These are phyloP conservation scores for Geosmithia flava DNA, from an alignment of 2,329 filamentous ascomycete species.

Conservation along the genomic window DNA sequence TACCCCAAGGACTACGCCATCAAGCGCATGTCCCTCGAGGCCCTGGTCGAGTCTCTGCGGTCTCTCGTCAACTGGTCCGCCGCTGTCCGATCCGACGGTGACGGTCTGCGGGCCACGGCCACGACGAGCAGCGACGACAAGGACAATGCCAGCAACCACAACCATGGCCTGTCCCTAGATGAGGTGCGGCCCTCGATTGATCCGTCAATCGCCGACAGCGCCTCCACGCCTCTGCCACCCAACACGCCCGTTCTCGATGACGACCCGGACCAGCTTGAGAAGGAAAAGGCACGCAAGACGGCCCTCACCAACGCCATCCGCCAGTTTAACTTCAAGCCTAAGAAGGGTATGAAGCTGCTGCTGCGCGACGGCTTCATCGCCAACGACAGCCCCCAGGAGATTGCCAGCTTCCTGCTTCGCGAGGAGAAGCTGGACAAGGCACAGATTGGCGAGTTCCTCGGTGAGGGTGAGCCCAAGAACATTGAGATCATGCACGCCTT, in stretches of 20 bases:
- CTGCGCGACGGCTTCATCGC: conserved; percentile 78
- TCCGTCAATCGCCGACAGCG: conserved; percentile 45
- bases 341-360: conserved; percentile 77
- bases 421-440: conserved; percentile 85
- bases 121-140: not conserved
- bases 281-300: conserved; percentile 86
- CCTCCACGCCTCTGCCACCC: conserved; percentile 44
- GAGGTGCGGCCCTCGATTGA: conserved; percentile 57
- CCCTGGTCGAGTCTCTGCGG: conserved; percentile 74
- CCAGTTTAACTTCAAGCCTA: conserved; percentile 97
- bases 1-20: conserved; percentile 83
- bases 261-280: conserved; percentile 88
- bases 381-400: conserved; percentile 65
- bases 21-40: conserved; percentile 81
- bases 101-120: conserved; percentile 7
- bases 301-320: conserved; percentile 79
- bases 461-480: conserved; percentile 85
- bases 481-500: conserved; percentile 98
- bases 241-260: conserved; percentile 68
- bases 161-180: conserved; percentile 24
- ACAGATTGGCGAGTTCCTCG: conserved; percentile 85
- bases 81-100: conserved; percentile 45
- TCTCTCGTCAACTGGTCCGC: conserved; percentile 89
- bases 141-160: not conserved
- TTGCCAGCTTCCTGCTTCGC: conserved; percentile 68